Evolutionary conservation across 1,284 basidiomycete genomes (phyloP).

Genomic region (Ustilago shanxiensis): DNA sequence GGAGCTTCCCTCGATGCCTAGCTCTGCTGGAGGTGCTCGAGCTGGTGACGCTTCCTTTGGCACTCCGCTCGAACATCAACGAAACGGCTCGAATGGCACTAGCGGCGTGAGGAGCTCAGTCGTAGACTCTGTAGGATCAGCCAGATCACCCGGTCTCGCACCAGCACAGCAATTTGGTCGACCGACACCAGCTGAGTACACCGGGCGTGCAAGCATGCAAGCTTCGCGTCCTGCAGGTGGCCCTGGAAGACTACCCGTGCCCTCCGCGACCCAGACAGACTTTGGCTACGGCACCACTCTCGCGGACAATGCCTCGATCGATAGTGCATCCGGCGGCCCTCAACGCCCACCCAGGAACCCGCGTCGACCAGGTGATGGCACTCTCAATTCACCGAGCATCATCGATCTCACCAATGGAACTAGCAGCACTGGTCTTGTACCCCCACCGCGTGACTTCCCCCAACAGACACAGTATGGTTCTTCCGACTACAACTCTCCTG

Average conservation of each 20-base stretch:
- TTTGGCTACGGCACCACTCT: constrained; percentile 10
- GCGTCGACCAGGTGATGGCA: constrained; percentile 34
- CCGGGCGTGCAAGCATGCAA: constrained; percentile 34
- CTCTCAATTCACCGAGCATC: constrained; percentile 27
- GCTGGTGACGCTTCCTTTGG: neutral
- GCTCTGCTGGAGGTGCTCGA: neutral
- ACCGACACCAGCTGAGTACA: neutral
- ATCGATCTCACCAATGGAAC: constrained; percentile 16
- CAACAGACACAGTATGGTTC: constrained; percentile 6
- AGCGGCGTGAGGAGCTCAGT: constrained; percentile 26
- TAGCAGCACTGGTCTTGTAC: neutral
- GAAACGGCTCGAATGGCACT: constrained; percentile 11
- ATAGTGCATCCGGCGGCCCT: constrained; percentile 22
- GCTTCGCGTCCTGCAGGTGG: neutral
- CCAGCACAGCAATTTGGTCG: constrained; percentile 10
- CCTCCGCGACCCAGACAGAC: constrained; percentile 14
- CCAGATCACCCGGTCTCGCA: constrained; percentile 16
- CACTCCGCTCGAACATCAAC: constrained; percentile 16
- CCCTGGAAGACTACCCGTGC: neutral
- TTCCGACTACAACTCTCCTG: constrained; percentile 10
- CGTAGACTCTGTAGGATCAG: constrained; percentile 16
- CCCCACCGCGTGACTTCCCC: constrained; percentile 32
- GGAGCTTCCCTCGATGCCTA: constrained; percentile 44
- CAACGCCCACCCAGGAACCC: constrained; percentile 43
- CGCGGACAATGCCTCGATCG: constrained; percentile 25